Conservation (phyloP, 306 rosid species). For the Citrullus mucosospermus region DNA sequence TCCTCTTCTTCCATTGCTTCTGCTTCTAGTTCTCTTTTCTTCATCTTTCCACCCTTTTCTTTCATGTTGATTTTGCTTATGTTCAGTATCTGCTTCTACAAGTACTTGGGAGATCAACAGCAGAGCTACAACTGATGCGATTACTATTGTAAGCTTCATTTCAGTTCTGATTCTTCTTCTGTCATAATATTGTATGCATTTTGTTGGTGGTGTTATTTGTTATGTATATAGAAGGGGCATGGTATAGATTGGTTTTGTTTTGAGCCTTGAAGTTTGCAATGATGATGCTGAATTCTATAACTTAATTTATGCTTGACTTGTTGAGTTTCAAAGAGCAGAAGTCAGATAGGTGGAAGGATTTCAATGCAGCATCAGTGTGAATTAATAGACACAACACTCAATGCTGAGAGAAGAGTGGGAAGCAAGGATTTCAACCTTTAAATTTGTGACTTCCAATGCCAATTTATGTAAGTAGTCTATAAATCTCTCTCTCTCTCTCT, state of each 20-base stretch:
- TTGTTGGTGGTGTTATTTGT: background rate
- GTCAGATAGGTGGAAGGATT: background rate
- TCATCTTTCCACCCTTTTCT: slow-evolving; percentile 15
- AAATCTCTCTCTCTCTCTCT: background rate
- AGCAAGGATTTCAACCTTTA: background rate
- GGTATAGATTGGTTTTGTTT: background rate
- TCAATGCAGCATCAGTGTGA: background rate
- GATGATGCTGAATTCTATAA: background rate
- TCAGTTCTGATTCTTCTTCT: background rate
- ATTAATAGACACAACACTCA: background rate
- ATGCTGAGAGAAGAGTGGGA: background rate
- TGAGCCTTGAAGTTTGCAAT: slow-evolving; percentile 1
- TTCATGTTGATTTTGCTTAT: background rate
- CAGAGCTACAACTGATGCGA: slow-evolving; percentile 17
- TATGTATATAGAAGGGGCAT: background rate
- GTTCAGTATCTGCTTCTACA: slow-evolving; percentile 16
- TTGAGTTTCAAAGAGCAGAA: background rate
- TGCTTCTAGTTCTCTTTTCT: slow-evolving; percentile 18
- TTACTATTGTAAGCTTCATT: slow-evolving; percentile 42
- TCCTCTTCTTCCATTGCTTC: slow-evolving; percentile 5
- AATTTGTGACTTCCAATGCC: slow-evolving; percentile 1
- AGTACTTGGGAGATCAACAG: slow-evolving; percentile 27
- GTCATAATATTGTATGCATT: background rate
- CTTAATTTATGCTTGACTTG: background rate
- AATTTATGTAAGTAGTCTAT: background rate